Conservation (phyloP, 2,329 filamentous ascomycete genomes). For the Pyrenochaeta sp. region DNA sequence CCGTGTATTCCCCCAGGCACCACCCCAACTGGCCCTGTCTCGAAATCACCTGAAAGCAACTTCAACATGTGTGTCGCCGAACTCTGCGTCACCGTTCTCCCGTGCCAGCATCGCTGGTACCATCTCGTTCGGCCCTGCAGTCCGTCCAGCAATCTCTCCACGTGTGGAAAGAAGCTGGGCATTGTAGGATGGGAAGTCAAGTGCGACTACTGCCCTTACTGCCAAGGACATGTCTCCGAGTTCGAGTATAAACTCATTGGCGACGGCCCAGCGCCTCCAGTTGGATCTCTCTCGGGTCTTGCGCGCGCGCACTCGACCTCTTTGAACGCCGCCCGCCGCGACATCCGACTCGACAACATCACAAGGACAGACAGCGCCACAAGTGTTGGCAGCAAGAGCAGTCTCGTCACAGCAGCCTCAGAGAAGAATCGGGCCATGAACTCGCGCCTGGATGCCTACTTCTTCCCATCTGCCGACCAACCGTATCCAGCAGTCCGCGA, state of each 20-base stretch:
- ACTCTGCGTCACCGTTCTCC: slow-evolving; percentile 56
- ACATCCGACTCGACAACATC: slow-evolving; percentile 47
- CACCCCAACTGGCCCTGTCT: slow-evolving; percentile 27
- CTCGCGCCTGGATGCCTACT: slow-evolving; percentile 49
- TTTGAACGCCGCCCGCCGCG: slow-evolving; percentile 45
- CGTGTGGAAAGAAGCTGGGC: slow-evolving; percentile 54
- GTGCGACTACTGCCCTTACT: slow-evolving; percentile 57
- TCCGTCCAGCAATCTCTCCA: slow-evolving; percentile 54
- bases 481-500: slow-evolving; percentile 38
- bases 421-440: slow-evolving; percentile 52
- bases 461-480: slow-evolving; percentile 36
- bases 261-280: slow-evolving; percentile 46
- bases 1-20: slow-evolving; percentile 30
- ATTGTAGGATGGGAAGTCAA: slow-evolving; percentile 60
- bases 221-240: slow-evolving; percentile 48
- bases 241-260: slow-evolving; percentile 57
- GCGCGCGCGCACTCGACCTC: slow-evolving; percentile 50
- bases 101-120: slow-evolving; percentile 60
- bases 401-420: slow-evolving; percentile 42
- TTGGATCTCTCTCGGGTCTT: slow-evolving; percentile 49
- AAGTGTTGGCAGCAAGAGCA: slow-evolving; percentile 43
- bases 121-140: slow-evolving; percentile 55
- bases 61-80: slow-evolving; percentile 58
- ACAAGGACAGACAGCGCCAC: slow-evolving; percentile 46
- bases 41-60: slow-evolving; percentile 33